These are phyloP conservation scores for Suillus americanus DNA, from an alignment of 768 basidiomycete genomes.

Conservation along the genomic window DNA sequence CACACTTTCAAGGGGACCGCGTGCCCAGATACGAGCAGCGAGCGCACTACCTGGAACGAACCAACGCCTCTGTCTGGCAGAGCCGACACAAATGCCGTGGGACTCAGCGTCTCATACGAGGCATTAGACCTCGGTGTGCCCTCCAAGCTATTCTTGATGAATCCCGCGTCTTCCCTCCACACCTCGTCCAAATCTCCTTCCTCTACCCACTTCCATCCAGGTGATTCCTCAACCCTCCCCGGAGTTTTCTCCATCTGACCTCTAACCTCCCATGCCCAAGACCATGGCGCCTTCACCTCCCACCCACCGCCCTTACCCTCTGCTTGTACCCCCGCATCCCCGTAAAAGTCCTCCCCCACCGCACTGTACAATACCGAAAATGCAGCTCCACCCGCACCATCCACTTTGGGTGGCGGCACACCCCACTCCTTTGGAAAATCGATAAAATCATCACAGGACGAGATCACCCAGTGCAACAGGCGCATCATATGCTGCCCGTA, in stretches of 20 bases:
- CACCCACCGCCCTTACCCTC: conserved; percentile 28
- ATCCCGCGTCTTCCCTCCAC: conserved; percentile 38
- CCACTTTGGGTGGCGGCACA: conserved; percentile 34
- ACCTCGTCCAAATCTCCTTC: conserved; percentile 18
- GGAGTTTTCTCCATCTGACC: neutral
- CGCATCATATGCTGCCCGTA: conserved; percentile 53
- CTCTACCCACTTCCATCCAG: conserved; percentile 30
- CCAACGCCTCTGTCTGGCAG: conserved; percentile 46
- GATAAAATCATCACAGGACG: conserved; percentile 18
- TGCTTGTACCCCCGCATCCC: conserved; percentile 32
- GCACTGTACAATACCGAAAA: conserved; percentile 53
- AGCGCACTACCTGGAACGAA: conserved; percentile 39
- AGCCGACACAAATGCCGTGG: conserved; percentile 32
- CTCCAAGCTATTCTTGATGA: conserved; percentile 31
- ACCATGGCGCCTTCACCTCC: conserved; percentile 31
- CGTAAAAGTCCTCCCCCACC: conserved; percentile 39
- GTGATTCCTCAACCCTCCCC: conserved; percentile 10
- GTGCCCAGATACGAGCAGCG: conserved; percentile 19
- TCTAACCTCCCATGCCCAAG: conserved; percentile 33
- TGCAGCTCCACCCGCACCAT: conserved; percentile 32
- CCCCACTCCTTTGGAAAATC: conserved; percentile 30
- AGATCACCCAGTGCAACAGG: conserved; percentile 56
- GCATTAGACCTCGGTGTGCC: no score
- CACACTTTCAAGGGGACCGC: conserved; percentile 12
- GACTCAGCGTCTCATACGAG: neutral